Evolutionary conservation across 2,329 filamentous ascomycete species (phyloP).

Genomic region (Talaromyces verruculosus): DNA sequence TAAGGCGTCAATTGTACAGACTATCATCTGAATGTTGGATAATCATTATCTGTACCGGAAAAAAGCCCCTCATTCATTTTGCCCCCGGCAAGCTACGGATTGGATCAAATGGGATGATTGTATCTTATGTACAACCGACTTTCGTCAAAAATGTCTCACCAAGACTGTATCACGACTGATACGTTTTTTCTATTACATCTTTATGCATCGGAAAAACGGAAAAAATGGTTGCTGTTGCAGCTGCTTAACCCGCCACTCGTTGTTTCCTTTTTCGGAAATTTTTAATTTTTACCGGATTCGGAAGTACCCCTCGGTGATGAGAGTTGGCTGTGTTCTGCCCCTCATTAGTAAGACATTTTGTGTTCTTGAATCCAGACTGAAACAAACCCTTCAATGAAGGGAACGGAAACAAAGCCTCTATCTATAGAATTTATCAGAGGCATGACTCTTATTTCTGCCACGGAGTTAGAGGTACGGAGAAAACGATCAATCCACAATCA

Average conservation of each 20-base stretch:
- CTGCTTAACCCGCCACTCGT: neutral
- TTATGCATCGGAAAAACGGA: neutral
- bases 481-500: neutral
- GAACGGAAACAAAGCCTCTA: neutral
- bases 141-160: neutral
- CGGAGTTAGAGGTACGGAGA: neutral
- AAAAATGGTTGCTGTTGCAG: neutral
- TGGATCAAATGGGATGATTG: neutral
- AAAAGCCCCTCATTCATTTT: neutral
- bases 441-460: neutral
- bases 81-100: neutral
- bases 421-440: neutral
- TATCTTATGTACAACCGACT: neutral
- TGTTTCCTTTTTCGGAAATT: slow-evolving; percentile 9
- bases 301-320: neutral
- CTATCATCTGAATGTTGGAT: neutral
- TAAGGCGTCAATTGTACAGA: neutral
- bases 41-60: neutral
- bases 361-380: neutral
- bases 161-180: neutral
- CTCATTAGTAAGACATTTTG: neutral
- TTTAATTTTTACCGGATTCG: neutral
- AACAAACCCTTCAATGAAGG: neutral
- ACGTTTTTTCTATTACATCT: neutral
- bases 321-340: neutral